phyloP scores from a whole-genome alignment of 2,329 filamentous ascomycete genomes.

The Phyllosticta paracitricarpa region DNA sequence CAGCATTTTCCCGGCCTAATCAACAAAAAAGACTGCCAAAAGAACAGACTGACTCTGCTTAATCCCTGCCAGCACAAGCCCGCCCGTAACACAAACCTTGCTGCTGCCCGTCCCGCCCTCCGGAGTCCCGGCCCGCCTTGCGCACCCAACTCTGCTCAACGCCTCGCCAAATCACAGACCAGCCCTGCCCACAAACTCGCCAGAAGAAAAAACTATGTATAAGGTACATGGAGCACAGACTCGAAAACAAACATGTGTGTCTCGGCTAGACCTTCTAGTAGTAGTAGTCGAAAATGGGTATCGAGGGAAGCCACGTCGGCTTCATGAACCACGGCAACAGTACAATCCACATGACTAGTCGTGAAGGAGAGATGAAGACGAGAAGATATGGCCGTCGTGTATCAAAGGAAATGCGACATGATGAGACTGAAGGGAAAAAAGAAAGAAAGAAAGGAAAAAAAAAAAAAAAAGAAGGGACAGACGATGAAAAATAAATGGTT shows the following conservation, averaged over 20 bases:
- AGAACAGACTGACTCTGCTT: background rate
- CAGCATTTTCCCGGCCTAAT: background rate
- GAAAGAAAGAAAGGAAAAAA: background rate
- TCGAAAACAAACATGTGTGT: background rate
- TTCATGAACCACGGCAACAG: constrained; percentile 5
- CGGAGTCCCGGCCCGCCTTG: background rate
- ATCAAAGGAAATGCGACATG: background rate
- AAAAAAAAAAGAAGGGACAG: background rate
- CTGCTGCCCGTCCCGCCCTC: background rate
- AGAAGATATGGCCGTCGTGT: constrained; percentile 2
- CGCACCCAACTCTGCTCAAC: background rate
- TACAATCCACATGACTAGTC: background rate
- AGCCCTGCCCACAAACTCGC: background rate
- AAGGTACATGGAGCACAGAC: background rate
- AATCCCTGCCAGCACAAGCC: background rate
- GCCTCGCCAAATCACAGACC: constrained; percentile 2
- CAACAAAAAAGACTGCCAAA: background rate
- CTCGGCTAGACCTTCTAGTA: constrained; percentile 9
- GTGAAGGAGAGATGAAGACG: background rate
- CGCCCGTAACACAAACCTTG: background rate
- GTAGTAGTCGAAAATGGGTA: constrained; percentile 8
- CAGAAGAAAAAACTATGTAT: constrained; percentile 8
- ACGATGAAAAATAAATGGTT: background rate
- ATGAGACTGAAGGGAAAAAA: background rate
- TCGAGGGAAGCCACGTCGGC: constrained; percentile 7